Evolutionary conservation across 2,329 filamentous ascomycete genomes (phyloP).

Genomic region (Xylaria sp.): DNA sequence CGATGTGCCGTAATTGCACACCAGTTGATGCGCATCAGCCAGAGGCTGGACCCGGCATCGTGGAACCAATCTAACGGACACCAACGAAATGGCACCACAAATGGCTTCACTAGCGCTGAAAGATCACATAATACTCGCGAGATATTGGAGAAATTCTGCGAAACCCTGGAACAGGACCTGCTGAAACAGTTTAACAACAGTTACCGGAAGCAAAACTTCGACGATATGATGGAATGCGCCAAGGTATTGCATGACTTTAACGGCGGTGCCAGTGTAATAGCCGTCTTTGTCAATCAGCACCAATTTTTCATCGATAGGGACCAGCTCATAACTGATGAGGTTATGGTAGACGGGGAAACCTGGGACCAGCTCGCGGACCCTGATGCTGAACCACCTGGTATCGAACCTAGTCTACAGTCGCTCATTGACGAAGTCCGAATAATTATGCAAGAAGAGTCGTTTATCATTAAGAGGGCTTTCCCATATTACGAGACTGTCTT

Average conservation of each 20-base stretch:
- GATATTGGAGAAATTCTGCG: constrained; percentile 94
- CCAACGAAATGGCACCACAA: constrained; percentile 55
- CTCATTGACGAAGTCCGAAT: constrained; percentile 93
- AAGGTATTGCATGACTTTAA: constrained; percentile 95
- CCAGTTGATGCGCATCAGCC: constrained; percentile 92
- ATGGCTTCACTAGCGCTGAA: constrained; percentile 51
- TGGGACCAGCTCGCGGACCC: constrained; percentile 96
- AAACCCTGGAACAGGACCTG: constrained; percentile 92
- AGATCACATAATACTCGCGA: constrained; percentile 75
- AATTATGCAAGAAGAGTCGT: constrained; percentile 95
- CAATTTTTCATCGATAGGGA: constrained; percentile 98
- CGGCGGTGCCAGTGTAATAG: constrained; percentile 92
- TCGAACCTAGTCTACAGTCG: constrained; percentile 90
- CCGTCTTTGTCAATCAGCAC: constrained; percentile 96
- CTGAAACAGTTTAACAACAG: constrained; percentile 97
- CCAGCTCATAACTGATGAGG: constrained; percentile 87
- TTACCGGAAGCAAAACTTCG: constrained; percentile 92
- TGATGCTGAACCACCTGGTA: constrained; percentile 86
- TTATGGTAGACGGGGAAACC: constrained; percentile 73
- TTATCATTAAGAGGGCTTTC: constrained; percentile 95
- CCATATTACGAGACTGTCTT: constrained; percentile 95
- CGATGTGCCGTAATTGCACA: constrained; percentile 92
- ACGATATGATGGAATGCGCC: constrained; percentile 97
- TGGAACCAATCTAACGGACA: constrained; percentile 69
- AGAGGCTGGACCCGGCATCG: constrained; percentile 79